Percentiles rank a stretch among this genome's conserved stretches.
Evolutionary conservation across 2,329 filamentous ascomycete species (phyloP).

Genomic region (Bipolaris cookei): DNA sequence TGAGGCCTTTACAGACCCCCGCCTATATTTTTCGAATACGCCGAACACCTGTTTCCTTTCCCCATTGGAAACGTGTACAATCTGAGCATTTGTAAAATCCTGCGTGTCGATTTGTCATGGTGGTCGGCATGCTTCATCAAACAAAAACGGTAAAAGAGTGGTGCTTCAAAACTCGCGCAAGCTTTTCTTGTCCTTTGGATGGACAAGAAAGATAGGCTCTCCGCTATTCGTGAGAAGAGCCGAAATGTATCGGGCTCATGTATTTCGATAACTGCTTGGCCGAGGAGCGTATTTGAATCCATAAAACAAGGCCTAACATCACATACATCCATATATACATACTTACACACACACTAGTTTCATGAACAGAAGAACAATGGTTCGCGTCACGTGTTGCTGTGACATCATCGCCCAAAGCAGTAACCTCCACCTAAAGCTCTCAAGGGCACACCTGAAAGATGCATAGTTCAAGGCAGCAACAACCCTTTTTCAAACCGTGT

Average conservation of each 20-base stretch:
- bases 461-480: slow-evolving; percentile 33
- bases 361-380: not conserved
- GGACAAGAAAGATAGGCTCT: too few species aligned
- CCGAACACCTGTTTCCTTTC: too few species aligned
- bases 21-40: too few species aligned
- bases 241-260: not conserved
- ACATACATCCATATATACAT: not conserved
- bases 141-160: not conserved
- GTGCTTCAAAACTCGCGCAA: not conserved
- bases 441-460: slow-evolving; percentile 19
- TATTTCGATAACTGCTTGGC: not conserved
- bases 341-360: not conserved
- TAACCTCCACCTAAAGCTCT: slow-evolving; percentile 22
- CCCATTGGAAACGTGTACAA: too few species aligned
- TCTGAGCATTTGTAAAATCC: not conserved
- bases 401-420: slow-evolving; percentile 40
- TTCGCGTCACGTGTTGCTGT: slow-evolving; percentile 33
- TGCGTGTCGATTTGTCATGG: not conserved
- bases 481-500: slow-evolving; percentile 7
- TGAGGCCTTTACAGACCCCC: too few species aligned
- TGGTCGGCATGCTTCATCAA: too few species aligned
- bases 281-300: not conserved
- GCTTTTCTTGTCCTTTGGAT: not conserved
- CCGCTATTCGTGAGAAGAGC: not conserved
- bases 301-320: not conserved